Evolutionary conservation across 2,329 filamentous ascomycete species (phyloP), one percentile per base, ranked within the genome.

Genomic region (Fusarium praegraminearum): DNA sequence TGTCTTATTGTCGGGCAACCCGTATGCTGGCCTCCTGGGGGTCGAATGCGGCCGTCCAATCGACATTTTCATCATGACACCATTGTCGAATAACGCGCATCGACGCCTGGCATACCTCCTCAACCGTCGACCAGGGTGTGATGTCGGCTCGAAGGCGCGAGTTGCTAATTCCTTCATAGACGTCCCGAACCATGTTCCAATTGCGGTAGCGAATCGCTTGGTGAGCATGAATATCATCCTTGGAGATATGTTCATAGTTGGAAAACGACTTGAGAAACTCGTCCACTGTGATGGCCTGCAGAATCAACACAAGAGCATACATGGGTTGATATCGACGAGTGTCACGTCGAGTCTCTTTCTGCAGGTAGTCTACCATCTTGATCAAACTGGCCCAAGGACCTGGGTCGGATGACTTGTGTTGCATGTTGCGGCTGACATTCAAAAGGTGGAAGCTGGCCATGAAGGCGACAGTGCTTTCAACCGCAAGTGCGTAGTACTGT

Each of bases 401-500:
- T 9, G 80, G 73, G 43, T 86, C 84, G 53, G 76, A 76, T 30
- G 78, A 74, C 67, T 81, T 83, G 51, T 81, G 81, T 56, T 83
- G 80, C n/a, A 84, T 69, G 28, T 78, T 75, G 6, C 84, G 81
- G 13, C 77, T 77, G 45, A 83, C 80, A 75, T 84, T 84, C 45
- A 84, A 77, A 4, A 83, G 79, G 64, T 86, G 81, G 75, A 88
- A 88, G 2, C 82, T 81, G 16, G 86, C 77, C 78, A 88, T 84
- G 69, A 87, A 89, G 7, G 83, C 81, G 55, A 86, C 75, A 22
- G 85, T 80, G 74, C 84, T 84, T 70, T 87, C 85, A 11, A 86
- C 76, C 35, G 82, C 81, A 13, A 85, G 77, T 1, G 80, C 80
- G 32, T 79, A 80, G 33, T 79, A 80, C n/a, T 80, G 77, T 70